phyloP scores from a whole-genome alignment of 495 filamentous ascomycete genomes.

The Penicillium herquei region DNA sequence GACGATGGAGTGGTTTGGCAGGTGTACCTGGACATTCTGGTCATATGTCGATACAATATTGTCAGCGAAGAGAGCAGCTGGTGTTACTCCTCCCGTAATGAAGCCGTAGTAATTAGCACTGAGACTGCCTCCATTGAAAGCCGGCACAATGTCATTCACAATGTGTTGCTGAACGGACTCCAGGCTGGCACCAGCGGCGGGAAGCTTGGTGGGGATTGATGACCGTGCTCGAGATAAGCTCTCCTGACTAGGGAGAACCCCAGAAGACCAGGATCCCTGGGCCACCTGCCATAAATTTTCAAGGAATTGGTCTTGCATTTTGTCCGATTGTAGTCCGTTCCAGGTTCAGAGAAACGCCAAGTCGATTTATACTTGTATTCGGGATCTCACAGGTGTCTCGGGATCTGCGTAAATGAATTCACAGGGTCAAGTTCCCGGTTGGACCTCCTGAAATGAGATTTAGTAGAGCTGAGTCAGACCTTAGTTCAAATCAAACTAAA shows the following conservation, averaged over 20 bases:
- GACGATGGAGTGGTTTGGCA: slow-evolving; percentile 68
- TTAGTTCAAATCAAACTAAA: background rate
- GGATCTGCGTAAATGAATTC: slow-evolving; percentile 10
- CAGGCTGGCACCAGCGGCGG: slow-evolving; percentile 43
- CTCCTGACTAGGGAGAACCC: slow-evolving; percentile 35
- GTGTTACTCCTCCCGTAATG: slow-evolving; percentile 77
- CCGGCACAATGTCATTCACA: slow-evolving; percentile 60
- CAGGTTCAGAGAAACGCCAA: background rate
- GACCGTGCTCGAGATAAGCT: slow-evolving; percentile 33
- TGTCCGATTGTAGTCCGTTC: slow-evolving; percentile 1
- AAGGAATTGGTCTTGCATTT: slow-evolving; percentile 26
- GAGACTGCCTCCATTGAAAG: slow-evolving; percentile 60
- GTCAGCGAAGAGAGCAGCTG: slow-evolving; percentile 82
- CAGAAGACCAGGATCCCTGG: slow-evolving; percentile 30
- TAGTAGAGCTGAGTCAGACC: background rate
- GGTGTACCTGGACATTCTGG: slow-evolving; percentile 83
- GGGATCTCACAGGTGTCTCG: slow-evolving; percentile 12
- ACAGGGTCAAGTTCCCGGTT: background rate
- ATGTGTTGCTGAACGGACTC: slow-evolving; percentile 50
- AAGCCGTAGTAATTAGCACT: slow-evolving; percentile 81
- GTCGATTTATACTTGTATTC: slow-evolving; percentile 9
- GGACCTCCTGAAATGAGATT: slow-evolving; percentile 4
- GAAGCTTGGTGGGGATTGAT: slow-evolving; percentile 40
- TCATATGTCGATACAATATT: slow-evolving; percentile 74
- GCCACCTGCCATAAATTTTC: slow-evolving; percentile 37